Conservation (phyloP, 2,329 filamentous ascomycete genomes). For the Apiospora marii region DNA sequence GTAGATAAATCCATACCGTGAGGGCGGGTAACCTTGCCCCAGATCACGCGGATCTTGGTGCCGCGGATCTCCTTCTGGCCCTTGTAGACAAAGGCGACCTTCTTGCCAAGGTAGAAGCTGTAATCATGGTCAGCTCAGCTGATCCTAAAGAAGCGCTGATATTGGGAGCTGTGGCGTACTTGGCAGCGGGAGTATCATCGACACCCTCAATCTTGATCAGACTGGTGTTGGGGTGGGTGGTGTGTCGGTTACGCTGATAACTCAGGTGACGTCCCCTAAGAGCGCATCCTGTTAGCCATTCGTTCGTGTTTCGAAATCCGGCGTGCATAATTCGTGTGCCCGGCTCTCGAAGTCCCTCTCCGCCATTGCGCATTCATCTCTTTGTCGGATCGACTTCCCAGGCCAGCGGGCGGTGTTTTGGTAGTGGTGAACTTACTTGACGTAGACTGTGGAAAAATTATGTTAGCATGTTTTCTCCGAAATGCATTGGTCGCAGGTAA, state of each 20-base stretch:
- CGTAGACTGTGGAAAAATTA: conserved; percentile 70
- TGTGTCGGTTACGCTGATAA: conserved; percentile 95
- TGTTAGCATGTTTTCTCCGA: conserved; percentile 47
- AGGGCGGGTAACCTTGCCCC: conserved; percentile 96
- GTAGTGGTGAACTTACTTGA: conserved; percentile 73
- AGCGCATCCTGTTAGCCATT: conserved; percentile 35
- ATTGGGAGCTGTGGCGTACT: conserved; percentile 61
- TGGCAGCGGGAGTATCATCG: conserved; percentile 86
- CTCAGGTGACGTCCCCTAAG: conserved; percentile 94
- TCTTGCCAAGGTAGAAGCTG: conserved; percentile 98
- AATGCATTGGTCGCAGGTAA: background rate
- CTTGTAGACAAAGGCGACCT: conserved; percentile 98
- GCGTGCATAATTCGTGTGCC: conserved; percentile 26
- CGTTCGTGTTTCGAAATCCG: conserved; percentile 20
- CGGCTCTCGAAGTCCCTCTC: background rate
- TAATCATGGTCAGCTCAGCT: conserved; percentile 34
- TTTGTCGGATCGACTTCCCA: background rate
- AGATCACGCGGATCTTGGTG: conserved; percentile 98
- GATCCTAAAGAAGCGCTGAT: conserved; percentile 10
- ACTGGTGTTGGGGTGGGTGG: conserved; percentile 87
- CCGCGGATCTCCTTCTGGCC: conserved; percentile 93
- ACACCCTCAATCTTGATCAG: conserved; percentile 99
- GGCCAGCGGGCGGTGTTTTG: background rate
- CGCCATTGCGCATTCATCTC: background rate
- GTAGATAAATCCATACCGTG: conserved; percentile 74